Conservation (phyloP, 495 filamentous ascomycete species). For the Tuber aestivum region DNA sequence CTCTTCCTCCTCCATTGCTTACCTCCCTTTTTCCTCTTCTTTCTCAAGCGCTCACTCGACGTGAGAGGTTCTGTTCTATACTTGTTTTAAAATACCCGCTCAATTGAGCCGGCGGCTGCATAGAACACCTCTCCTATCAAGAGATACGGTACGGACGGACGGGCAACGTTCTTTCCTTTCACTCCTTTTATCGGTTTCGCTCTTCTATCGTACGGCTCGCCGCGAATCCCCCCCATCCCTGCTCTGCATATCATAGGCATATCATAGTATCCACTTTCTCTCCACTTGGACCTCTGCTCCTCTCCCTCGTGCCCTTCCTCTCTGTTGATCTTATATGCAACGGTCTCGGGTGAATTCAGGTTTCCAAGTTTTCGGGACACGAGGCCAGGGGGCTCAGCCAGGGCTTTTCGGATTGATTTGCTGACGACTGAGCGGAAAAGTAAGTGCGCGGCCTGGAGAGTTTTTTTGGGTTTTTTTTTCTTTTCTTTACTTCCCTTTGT, state of each 20-base stretch:
- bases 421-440: background rate
- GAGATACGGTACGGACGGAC: background rate
- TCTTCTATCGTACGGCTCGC: background rate
- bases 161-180: background rate
- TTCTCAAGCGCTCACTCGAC: background rate
- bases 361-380: slow-evolving; percentile 33
- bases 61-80: background rate
- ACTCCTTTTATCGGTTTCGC: background rate
- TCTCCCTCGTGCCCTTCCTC: slow-evolving; percentile 14
- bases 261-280: background rate
- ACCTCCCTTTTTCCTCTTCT: background rate
- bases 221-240: background rate
- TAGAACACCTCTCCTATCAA: background rate
- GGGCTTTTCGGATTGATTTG: background rate
- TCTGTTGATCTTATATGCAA: slow-evolving; percentile 33
- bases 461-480: slow-evolving; percentile 7
- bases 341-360: slow-evolving; percentile 26
- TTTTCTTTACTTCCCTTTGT: slow-evolving; percentile 10
- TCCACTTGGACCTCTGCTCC: background rate
- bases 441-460: background rate
- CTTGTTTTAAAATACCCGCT: background rate
- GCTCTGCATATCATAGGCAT: background rate
- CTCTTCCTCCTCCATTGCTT: background rate
- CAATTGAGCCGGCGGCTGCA: background rate
- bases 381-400: slow-evolving; percentile 13